Percentiles rank a stretch among this genome's conserved stretches.
Conservation (phyloP, 257 asterid genomes). For the Solanum boliviense region DNA sequence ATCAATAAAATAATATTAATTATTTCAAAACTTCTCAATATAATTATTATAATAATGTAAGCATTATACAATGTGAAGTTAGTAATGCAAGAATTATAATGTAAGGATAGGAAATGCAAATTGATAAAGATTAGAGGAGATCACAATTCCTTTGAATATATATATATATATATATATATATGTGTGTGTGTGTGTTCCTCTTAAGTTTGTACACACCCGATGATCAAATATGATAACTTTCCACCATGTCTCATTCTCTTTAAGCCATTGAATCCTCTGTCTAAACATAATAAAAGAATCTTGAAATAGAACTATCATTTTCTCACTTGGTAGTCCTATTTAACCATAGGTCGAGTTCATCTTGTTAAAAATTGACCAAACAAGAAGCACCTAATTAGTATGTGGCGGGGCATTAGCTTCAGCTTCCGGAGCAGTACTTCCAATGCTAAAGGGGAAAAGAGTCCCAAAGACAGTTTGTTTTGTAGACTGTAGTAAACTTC, state of each 20-base stretch:
- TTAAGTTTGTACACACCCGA: slow-evolving; percentile 15
- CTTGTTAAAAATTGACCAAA: slow-evolving; percentile 18
- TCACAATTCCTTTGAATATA: slow-evolving; percentile 1
- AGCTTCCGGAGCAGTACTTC: not conserved
- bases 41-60: not conserved
- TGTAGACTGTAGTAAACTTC: not conserved
- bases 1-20: no score
- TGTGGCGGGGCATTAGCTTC: not conserved
- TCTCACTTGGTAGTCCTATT: slow-evolving; percentile 18
- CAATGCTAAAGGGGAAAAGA: not conserved
- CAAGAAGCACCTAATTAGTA: not conserved
- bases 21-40: not conserved
- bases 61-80: not conserved
- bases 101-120: not conserved
- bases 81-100: no score
- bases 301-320: slow-evolving; percentile 5
- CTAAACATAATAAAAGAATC: slow-evolving; percentile 41
- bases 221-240: slow-evolving; percentile 19
- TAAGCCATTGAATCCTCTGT: slow-evolving; percentile 24
- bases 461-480: not conserved
- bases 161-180: not conserved
- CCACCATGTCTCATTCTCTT: slow-evolving; percentile 26
- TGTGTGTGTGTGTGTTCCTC: slow-evolving; percentile 1
- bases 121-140: not conserved
- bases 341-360: not conserved